Percentiles rank a stretch among this genome's conserved stretches.
Conservation (phyloP, 2,329 filamentous ascomycete genomes). For the Colletotrichum filicis region DNA sequence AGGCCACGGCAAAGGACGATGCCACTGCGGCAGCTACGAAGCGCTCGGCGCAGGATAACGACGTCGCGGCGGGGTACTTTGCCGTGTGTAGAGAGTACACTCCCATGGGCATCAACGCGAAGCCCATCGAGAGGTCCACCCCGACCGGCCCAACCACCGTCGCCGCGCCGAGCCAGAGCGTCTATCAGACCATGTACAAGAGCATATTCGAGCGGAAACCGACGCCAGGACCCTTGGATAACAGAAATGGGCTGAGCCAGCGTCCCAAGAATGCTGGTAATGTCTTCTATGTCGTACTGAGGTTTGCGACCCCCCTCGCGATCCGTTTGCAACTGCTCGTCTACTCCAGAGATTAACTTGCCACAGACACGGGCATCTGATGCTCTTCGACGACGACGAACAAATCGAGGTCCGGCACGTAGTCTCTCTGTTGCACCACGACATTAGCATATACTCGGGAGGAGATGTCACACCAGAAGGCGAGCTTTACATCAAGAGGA, state of each 20-base stretch:
- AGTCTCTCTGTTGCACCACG: slow-evolving; percentile 89
- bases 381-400: slow-evolving; percentile 96
- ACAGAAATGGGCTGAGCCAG: slow-evolving; percentile 59
- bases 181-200: slow-evolving; percentile 98
- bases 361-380: slow-evolving; percentile 87
- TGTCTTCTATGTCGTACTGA: slow-evolving; percentile 91
- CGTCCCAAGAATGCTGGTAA: slow-evolving; percentile 78
- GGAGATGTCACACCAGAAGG: slow-evolving; percentile 84
- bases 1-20: slow-evolving; percentile 67
- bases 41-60: slow-evolving; percentile 69
- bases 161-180: slow-evolving; percentile 85
- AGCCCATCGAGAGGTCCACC: slow-evolving; percentile 87
- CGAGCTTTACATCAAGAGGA: slow-evolving; percentile 95
- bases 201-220: slow-evolving; percentile 90
- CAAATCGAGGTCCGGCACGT: slow-evolving; percentile 97
- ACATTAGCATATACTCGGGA: slow-evolving; percentile 86
- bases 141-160: slow-evolving; percentile 81
- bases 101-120: slow-evolving; percentile 90
- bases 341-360: slow-evolving; percentile 21
- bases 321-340: not conserved
- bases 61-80: slow-evolving; percentile 91
- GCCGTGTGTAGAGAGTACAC: slow-evolving; percentile 95
- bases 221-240: slow-evolving; percentile 57
- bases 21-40: slow-evolving; percentile 51
- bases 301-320: slow-evolving; percentile 61